phyloP scores from a whole-genome alignment of 2,329 filamentous ascomycete genomes.

The Penicillium sp. region DNA sequence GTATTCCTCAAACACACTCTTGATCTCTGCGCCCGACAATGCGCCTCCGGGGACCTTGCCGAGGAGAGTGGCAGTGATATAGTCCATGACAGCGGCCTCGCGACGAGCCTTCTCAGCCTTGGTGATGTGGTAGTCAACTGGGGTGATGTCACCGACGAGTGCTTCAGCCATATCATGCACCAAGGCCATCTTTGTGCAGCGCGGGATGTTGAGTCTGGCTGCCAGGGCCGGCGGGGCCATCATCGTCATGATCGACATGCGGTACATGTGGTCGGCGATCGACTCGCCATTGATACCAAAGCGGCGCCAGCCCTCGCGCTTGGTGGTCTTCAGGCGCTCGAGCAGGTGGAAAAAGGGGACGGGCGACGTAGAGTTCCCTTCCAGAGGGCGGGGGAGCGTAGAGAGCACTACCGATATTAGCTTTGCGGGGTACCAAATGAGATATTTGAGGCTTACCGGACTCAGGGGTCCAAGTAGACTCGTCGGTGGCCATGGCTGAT shows the following conservation, averaged over 20 bases:
- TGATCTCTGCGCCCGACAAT: slow-evolving; percentile 65
- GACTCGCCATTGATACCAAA: slow-evolving; percentile 85
- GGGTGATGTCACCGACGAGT: slow-evolving; percentile 94
- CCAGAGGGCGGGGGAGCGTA: slow-evolving; percentile 60
- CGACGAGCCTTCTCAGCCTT: slow-evolving; percentile 88
- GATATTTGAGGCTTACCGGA: slow-evolving; percentile 28
- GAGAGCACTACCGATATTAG: slow-evolving; percentile 55
- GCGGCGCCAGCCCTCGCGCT: slow-evolving; percentile 91
- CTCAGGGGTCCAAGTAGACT: slow-evolving; percentile 36
- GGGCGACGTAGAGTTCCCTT: slow-evolving; percentile 66
- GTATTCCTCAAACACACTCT: slow-evolving; percentile 89
- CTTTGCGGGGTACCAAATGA: background rate
- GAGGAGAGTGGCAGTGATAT: slow-evolving; percentile 71
- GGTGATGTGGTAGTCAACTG: slow-evolving; percentile 71
- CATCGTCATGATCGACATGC: slow-evolving; percentile 96
- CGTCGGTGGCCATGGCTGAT: slow-evolving; percentile 32
- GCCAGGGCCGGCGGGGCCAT: slow-evolving; percentile 75
- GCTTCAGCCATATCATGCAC: slow-evolving; percentile 97
- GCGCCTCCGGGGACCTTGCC: slow-evolving; percentile 71
- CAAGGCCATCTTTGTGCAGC: slow-evolving; percentile 92
- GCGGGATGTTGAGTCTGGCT: slow-evolving; percentile 69
- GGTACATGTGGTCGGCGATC: slow-evolving; percentile 98
- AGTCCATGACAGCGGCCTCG: slow-evolving; percentile 89
- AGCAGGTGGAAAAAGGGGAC: slow-evolving; percentile 93
- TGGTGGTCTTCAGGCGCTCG: slow-evolving; percentile 91